Conservation (phyloP, 1,139 yeast species). For the Debaryomycetaceae sp. region DNA sequence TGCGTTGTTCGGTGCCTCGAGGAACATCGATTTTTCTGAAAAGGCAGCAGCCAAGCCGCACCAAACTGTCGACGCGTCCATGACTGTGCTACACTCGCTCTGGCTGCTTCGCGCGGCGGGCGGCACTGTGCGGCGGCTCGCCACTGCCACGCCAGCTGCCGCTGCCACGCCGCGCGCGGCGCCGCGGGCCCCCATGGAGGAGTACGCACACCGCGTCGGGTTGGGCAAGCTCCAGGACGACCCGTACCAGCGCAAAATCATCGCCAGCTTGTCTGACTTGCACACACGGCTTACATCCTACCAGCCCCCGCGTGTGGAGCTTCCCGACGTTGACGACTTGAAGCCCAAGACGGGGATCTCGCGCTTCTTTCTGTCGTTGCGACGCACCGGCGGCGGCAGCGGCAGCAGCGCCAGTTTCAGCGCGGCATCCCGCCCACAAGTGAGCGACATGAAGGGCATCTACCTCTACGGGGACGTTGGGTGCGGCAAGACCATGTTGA, state of each 20-base stretch:
- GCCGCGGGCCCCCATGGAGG: constrained; percentile 51
- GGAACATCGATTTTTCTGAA: too few species aligned
- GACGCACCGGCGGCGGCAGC: background rate
- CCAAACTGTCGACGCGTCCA: too few species aligned
- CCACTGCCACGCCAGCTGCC: too few species aligned
- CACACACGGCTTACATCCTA: constrained; percentile 47
- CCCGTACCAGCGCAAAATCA: constrained; percentile 62
- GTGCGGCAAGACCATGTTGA: constrained; percentile 96
- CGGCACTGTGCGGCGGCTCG: too few species aligned
- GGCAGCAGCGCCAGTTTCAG: constrained; percentile 14
- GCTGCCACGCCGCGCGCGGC: too few species aligned
- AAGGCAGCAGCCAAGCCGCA: too few species aligned
- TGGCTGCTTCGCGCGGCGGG: too few species aligned
- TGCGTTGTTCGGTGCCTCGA: too few species aligned
- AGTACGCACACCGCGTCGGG: constrained; percentile 55
- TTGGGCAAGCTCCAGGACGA: constrained; percentile 56
- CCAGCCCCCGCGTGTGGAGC: constrained; percentile 49
- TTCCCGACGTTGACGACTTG: constrained; percentile 45
- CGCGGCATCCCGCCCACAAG: constrained; percentile 10
- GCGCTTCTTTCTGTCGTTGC: constrained; percentile 28
- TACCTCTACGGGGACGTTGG: constrained; percentile 97
- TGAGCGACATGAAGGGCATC: constrained; percentile 61
- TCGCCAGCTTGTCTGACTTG: constrained; percentile 48
- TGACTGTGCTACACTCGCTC: too few species aligned
- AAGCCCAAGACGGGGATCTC: constrained; percentile 45